Percentiles rank a stretch among this genome's conserved stretches.
Conservation (phyloP, 371 early-diverging fungal species). For the Mucor piriformis region DNA sequence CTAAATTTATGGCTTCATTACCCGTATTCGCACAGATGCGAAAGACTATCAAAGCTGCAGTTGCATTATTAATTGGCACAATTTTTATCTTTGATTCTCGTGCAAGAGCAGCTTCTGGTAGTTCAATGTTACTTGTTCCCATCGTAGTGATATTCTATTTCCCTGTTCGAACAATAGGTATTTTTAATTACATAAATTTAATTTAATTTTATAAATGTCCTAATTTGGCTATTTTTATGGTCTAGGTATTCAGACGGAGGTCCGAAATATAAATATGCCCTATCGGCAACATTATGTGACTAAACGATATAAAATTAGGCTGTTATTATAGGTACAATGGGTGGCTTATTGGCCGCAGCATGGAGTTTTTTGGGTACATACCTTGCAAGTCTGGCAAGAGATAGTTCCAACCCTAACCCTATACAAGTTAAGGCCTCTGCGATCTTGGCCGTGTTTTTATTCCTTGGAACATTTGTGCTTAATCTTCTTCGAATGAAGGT, state of each 20-base stretch:
- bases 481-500: conserved; percentile 40
- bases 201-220: background rate
- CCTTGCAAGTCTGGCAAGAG: conserved; percentile 36
- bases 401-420: conserved; percentile 26
- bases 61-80: conserved; percentile 33
- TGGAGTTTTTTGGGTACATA: conserved; percentile 41
- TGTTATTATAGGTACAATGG: conserved; percentile 32
- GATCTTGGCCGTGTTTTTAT: conserved; percentile 40
- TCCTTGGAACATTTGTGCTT: conserved; percentile 39
- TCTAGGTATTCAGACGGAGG: conserved; percentile 26
- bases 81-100: conserved; percentile 25
- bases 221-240: background rate
- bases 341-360: conserved; percentile 28
- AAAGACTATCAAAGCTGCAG: conserved; percentile 38
- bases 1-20: conserved; percentile 1
- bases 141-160: conserved; percentile 29
- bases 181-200: no score
- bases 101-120: conserved; percentile 9
- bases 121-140: conserved; percentile 12
- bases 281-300: background rate
- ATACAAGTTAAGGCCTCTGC: conserved; percentile 40
- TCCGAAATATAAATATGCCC: background rate
- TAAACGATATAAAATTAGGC: conserved; percentile 16
- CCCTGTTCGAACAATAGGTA: conserved; percentile 30
- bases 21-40: conserved; percentile 34